Percentiles rank a stretch among this genome's conserved stretches.
Conservation (phyloP, 2,329 filamentous ascomycete genomes). For the Aspergillus fumigatus region DNA sequence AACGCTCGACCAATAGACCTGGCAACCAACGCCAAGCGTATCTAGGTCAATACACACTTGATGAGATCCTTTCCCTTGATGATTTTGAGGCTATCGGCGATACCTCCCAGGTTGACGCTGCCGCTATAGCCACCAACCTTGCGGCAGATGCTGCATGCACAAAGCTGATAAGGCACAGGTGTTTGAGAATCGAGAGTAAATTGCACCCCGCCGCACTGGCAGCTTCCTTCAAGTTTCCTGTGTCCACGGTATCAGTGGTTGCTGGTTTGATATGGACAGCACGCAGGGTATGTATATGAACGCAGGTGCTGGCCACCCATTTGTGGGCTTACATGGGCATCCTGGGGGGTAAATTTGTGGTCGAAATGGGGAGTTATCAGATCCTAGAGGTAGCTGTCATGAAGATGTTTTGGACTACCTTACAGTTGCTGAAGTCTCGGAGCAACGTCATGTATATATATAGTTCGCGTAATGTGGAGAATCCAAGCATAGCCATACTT, state of each 20-base stretch:
- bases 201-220: constrained; percentile 46
- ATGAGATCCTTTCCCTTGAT: constrained; percentile 41
- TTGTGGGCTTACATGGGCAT: not conserved
- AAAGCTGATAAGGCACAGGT: constrained; percentile 47
- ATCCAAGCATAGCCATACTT: not conserved
- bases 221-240: constrained; percentile 47
- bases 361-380: not conserved
- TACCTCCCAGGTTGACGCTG: constrained; percentile 45
- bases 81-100: constrained; percentile 40
- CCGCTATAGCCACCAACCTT: constrained; percentile 45
- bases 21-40: not conserved
- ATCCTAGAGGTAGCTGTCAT: not conserved
- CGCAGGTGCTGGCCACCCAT: not conserved
- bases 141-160: constrained; percentile 47
- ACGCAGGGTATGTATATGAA: not conserved
- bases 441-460: constrained; percentile 7
- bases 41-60: constrained; percentile 31
- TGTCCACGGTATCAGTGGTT: constrained; percentile 6
- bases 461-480: not conserved
- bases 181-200: constrained; percentile 45
- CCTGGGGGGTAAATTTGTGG: not conserved
- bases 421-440: not conserved
- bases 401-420: not conserved
- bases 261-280: not conserved
- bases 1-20: not conserved